phyloP scores from a whole-genome alignment of 257 asterid species.

The Thymus mandschuricus region DNA sequence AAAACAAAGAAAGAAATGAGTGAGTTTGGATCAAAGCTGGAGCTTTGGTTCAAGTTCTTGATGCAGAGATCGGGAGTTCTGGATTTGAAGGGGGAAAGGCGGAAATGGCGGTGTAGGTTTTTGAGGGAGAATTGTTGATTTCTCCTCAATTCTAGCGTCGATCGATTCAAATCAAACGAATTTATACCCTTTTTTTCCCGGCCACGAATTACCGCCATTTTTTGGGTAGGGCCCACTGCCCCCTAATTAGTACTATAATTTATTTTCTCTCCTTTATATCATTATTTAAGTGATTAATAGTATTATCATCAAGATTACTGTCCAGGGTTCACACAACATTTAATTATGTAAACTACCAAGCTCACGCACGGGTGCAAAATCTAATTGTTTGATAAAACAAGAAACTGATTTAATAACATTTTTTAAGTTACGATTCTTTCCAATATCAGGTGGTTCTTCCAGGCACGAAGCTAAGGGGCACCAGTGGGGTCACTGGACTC shows the following conservation, averaged over 20 bases:
- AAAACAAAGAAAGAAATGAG: neutral
- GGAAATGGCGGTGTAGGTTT: slow-evolving; percentile 21
- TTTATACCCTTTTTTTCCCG: neutral
- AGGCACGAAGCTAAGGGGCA: too few species aligned
- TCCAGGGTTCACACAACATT: too few species aligned
- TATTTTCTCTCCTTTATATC: neutral
- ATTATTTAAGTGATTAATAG: too few species aligned
- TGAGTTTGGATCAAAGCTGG: slow-evolving; percentile 23
- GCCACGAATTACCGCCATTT: neutral
- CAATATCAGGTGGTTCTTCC: too few species aligned
- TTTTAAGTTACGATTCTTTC: too few species aligned
- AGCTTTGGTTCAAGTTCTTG: slow-evolving; percentile 17
- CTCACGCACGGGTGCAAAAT: too few species aligned
- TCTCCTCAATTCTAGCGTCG: slow-evolving; percentile 50
- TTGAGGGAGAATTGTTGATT: slow-evolving; percentile 36
- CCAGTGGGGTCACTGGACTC: too few species aligned
- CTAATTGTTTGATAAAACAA: too few species aligned
- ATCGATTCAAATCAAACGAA: neutral
- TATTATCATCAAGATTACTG: too few species aligned
- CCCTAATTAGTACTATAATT: too few species aligned
- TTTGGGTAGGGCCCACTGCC: neutral
- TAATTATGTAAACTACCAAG: too few species aligned
- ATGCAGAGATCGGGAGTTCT: slow-evolving; percentile 8
- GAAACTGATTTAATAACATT: too few species aligned
- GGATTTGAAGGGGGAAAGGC: slow-evolving; percentile 5